Evolutionary conservation across 768 basidiomycete species (phyloP), one percentile per base, ranked within the genome.

Genomic region (Cystofilobasidium ferigula): DNA sequence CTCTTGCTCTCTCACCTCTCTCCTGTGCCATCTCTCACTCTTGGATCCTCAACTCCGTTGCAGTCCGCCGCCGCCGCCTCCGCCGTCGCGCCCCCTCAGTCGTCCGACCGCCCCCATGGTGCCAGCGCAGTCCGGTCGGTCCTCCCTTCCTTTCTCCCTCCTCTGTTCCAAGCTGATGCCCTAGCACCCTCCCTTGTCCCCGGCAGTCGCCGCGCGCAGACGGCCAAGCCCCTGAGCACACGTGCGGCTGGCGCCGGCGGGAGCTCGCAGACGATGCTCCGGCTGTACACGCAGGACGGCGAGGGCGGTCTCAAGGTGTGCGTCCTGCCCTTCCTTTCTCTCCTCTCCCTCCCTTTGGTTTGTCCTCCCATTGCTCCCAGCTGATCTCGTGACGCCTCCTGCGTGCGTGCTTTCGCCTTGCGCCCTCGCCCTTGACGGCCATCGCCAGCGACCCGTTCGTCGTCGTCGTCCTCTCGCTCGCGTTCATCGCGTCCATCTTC

Each of bases 401-500:
- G 26, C 22, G 16, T 56, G n/a, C 35, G 26, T 32, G 18, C 24
- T 28, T 8, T 38, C 16, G 2, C 45, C 45, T 35, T 63, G 26
- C 30, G 10, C 48, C 5, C 18, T 51, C 26, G 47, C 12, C n/a
- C n/a, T n/a, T n/a, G n/a, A n/a, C n/a, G n/a, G n/a, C n/a, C 45
- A 9, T 35, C 3, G 9, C 2, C 73, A 97, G 92, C 69, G 93
- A 97, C 78, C 93, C 93, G 5, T 97, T 89, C 79, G 92, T 95
- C 71, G 92, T 95, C 70, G 85, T 97, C 68, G 87, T 97, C 72
- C 84, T 97, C 24, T 94, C 93, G 40, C 83, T 97, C 61, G 89
- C 89, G 24, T 97, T 97, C 82, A 95, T 97, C 78, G 92, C 86
- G 43, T 94, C 91, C 65, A 94, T 95, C 75, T 95, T 97, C 84